Evolutionary conservation across 108 stramenopile genomes (phyloP).

Genomic region (Aurantiochytrium sp.): DNA sequence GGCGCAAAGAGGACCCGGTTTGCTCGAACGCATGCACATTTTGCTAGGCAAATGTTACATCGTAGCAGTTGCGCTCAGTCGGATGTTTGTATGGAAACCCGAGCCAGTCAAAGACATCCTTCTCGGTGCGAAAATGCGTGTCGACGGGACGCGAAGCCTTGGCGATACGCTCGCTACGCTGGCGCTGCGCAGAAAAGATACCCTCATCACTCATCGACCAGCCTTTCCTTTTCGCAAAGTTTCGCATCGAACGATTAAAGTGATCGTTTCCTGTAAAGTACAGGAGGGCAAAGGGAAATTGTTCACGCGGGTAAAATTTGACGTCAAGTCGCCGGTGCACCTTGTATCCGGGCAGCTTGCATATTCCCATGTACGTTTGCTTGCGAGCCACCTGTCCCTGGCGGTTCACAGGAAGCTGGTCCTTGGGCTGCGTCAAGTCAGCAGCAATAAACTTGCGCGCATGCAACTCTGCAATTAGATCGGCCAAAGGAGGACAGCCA

Average conservation of each 20-base stretch:
- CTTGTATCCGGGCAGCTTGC: neutral
- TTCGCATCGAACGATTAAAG: constrained; percentile 53
- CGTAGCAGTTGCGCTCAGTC: constrained; percentile 11
- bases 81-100: constrained; percentile 24
- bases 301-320: constrained; percentile 33
- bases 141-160: neutral
- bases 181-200: neutral
- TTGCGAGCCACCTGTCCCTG: neutral
- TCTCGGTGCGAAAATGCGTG: neutral
- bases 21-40: no score
- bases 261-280: constrained; percentile 55
- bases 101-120: constrained; percentile 15
- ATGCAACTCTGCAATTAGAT: neutral
- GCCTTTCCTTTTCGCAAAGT: constrained; percentile 37
- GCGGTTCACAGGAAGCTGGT: neutral
- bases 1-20: no score
- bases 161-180: neutral
- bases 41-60: neutral
- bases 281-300: constrained; percentile 38
- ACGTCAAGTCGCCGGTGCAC: constrained; percentile 28
- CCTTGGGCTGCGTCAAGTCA: neutral
- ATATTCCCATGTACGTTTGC: constrained; percentile 5
- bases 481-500: neutral
- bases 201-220: constrained; percentile 24
- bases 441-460: neutral